Evolutionary conservation across 805 yeast species (phyloP).

Genomic region (Komagataella phaffii): DNA sequence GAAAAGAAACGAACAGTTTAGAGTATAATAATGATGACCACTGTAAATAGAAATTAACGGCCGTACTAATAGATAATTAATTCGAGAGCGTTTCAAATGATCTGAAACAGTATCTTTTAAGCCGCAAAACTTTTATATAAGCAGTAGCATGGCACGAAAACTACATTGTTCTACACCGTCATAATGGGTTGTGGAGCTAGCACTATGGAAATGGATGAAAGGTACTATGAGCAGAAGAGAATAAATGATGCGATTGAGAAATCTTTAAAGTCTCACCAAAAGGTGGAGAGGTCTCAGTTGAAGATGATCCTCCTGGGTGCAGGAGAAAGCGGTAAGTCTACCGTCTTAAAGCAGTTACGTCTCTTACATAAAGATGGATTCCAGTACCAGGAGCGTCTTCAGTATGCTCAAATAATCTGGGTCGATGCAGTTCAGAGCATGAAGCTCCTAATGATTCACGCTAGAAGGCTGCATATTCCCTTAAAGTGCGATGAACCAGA

Average conservation of each 20-base stretch:
- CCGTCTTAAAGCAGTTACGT: constrained; percentile 81
- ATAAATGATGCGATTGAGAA: constrained; percentile 57
- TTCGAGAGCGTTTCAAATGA: not conserved
- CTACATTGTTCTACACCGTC: not conserved
- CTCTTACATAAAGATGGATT: constrained; percentile 81
- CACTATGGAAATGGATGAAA: not conserved
- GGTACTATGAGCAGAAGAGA: constrained; percentile 14
- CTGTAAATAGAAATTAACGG: not conserved
- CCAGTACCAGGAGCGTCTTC: constrained; percentile 60
- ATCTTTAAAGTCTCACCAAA: constrained; percentile 36
- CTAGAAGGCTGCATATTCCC: constrained; percentile 47
- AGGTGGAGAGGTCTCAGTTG: constrained; percentile 42
- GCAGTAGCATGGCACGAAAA: not conserved
- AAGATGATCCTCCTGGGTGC: constrained; percentile 79
- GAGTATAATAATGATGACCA: not conserved
- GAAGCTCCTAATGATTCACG: constrained; percentile 67
- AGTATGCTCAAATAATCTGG: constrained; percentile 85
- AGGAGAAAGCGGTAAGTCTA: constrained; percentile 91
- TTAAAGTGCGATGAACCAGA: constrained; percentile 51
- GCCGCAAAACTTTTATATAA: not conserved
- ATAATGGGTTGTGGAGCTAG: not conserved
- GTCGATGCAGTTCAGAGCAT: constrained; percentile 79
- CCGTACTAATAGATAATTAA: not conserved
- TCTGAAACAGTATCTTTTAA: not conserved
- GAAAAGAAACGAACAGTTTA: not conserved